A percentile compares a stretch with the other conserved stretches of the same genome.
phyloP scores from a whole-genome alignment of 306 rosid species.

The Trifolium subterraneum region DNA sequence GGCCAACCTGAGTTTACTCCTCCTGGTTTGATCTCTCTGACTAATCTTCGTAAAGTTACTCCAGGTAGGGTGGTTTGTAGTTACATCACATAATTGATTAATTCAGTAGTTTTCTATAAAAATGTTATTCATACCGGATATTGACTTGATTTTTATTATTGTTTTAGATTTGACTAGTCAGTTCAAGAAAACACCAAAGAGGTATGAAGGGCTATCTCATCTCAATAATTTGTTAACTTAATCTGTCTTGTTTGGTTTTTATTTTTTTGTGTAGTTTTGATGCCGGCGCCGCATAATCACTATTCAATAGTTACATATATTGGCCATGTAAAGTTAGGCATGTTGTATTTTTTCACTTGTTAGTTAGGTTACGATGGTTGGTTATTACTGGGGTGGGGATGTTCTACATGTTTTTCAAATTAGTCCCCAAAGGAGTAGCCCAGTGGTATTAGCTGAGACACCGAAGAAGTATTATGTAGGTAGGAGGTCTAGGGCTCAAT shows the following conservation, averaged over 20 bases:
- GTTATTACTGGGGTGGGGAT: neutral
- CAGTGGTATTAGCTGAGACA: neutral
- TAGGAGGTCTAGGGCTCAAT: neutral
- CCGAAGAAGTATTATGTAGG: neutral
- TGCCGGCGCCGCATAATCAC: neutral
- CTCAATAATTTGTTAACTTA: constrained; percentile 17
- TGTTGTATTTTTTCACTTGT: constrained; percentile 7
- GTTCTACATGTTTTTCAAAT: constrained; percentile 7
- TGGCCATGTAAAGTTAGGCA: neutral
- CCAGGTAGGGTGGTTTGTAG: constrained; percentile 72
- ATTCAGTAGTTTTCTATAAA: neutral
- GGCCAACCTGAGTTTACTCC: constrained; percentile 97
- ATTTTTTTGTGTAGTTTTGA: neutral
- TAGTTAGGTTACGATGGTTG: constrained; percentile 11
- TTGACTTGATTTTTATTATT: constrained; percentile 7
- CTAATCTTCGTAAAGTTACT: constrained; percentile 59
- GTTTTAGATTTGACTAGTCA: constrained; percentile 78
- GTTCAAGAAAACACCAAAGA: constrained; percentile 82
- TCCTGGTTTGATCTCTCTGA: constrained; percentile 81
- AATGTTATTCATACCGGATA: neutral
- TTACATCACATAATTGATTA: neutral
- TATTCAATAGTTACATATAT: constrained; percentile 4
- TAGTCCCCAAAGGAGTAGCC: neutral
- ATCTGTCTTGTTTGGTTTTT: neutral
- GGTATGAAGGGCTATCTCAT: constrained; percentile 58